Percentiles rank a stretch among this genome's conserved stretches.
Evolutionary conservation across 1,284 basidiomycete genomes (phyloP).

Genomic region (Papiliotrema fonsecae): DNA sequence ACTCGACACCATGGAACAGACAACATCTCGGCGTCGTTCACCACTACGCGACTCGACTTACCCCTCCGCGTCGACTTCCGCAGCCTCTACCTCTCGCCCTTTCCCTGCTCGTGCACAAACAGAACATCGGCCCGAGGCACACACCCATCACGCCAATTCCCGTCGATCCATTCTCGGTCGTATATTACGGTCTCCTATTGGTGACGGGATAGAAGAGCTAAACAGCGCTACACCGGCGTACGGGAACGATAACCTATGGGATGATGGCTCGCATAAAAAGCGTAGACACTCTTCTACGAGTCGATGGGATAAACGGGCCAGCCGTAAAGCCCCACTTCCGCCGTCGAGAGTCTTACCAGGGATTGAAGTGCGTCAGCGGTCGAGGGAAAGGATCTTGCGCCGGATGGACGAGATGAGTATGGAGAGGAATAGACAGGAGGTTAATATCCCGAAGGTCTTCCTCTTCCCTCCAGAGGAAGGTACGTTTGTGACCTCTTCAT

Average conservation of each 20-base stretch:
- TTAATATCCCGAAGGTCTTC: constrained; percentile 2
- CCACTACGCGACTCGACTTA: background rate
- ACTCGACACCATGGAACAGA: too few species aligned
- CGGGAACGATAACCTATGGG: too few species aligned
- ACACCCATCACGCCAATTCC: too few species aligned
- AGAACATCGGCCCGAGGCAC: too few species aligned
- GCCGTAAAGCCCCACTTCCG: background rate
- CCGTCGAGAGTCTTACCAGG: background rate
- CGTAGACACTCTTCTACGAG: too few species aligned
- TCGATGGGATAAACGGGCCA: constrained; percentile 2
- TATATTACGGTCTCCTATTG: too few species aligned
- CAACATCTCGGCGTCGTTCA: background rate
- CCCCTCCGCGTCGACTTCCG: background rate
- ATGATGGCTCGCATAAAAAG: too few species aligned
- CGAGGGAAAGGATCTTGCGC: background rate
- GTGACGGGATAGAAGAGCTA: too few species aligned
- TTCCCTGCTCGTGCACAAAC: too few species aligned
- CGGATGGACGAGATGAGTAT: background rate
- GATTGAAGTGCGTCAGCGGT: background rate
- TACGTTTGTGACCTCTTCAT: constrained; percentile 1
- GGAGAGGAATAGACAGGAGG: background rate
- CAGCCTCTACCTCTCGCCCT: background rate
- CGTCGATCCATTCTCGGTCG: too few species aligned
- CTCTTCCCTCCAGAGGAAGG: constrained; percentile 7
- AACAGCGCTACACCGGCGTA: too few species aligned